A percentile compares a stretch with the other conserved stretches of the same genome.
phyloP scores from a whole-genome alignment of 2,329 filamentous ascomycete genomes.

The Achaetomium macrosporum region DNA sequence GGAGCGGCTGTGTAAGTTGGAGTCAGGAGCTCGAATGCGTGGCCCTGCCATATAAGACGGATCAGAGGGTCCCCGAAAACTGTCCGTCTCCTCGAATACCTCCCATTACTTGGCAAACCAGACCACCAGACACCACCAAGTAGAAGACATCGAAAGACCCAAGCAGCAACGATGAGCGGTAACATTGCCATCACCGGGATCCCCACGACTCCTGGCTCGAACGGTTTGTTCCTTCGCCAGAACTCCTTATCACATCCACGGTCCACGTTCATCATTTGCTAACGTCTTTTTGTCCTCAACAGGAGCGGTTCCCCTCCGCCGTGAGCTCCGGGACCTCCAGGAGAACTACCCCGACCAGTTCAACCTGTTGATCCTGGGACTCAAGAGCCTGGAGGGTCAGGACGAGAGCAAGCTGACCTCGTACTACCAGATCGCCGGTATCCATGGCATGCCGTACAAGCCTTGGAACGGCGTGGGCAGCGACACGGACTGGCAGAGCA shows the following conservation, averaged over 20 bases:
- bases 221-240: conserved; percentile 11
- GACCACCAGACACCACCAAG: not conserved
- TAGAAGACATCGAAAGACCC: not conserved
- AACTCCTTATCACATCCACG: not conserved
- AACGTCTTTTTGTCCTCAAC: not conserved
- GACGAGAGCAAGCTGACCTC: conserved; percentile 45
- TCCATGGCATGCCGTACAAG: conserved; percentile 56
- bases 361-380: conserved; percentile 56
- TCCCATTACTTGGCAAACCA: not conserved
- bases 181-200: conserved; percentile 23
- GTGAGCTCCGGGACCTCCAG: conserved; percentile 49
- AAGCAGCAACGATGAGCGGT: conserved; percentile 16
- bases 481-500: conserved; percentile 26
- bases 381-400: conserved; percentile 48
- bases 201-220: conserved; percentile 17
- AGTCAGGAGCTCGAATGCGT: too few relatives aligned
- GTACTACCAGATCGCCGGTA: conserved; percentile 59
- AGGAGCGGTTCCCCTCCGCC: conserved; percentile 33
- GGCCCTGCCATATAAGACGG: too few relatives aligned
- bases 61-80: too few relatives aligned
- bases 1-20: too few relatives aligned
- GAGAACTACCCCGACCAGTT: conserved; percentile 45
- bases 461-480: conserved; percentile 48
- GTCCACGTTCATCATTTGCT: not conserved
- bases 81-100: too few relatives aligned